phyloP scores from a whole-genome alignment of 306 rosid species.

The Rosa chinensis region DNA sequence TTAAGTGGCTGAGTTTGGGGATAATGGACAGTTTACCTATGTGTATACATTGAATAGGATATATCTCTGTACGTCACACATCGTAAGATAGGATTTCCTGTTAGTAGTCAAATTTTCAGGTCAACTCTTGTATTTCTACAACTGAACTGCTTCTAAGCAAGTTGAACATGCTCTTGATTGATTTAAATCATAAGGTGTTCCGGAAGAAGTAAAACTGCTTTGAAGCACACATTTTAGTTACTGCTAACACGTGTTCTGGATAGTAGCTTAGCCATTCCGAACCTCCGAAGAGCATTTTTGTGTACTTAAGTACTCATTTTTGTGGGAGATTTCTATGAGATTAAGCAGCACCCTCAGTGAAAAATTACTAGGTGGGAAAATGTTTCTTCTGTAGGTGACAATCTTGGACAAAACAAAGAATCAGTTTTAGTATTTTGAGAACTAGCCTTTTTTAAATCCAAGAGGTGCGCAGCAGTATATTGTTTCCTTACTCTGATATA shows the following conservation, averaged over 20 bases:
- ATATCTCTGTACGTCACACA: not conserved
- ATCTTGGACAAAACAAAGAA: not conserved
- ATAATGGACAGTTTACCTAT: not conserved
- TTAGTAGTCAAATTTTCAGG: conserved; percentile 8
- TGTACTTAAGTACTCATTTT: not conserved
- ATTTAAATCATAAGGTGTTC: not conserved
- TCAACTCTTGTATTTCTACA: not conserved
- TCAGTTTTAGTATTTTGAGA: not conserved
- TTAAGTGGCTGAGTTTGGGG: not conserved
- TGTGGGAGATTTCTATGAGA: not conserved
- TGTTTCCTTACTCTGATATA: not conserved
- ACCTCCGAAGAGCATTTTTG: not conserved
- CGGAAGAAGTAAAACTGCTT: not conserved
- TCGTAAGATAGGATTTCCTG: not conserved
- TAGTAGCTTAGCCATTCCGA: not conserved
- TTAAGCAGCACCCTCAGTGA: not conserved
- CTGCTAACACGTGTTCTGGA: not conserved
- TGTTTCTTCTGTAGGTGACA: not conserved
- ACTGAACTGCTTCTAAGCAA: not conserved
- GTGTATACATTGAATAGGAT: not conserved
- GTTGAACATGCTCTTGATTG: not conserved
- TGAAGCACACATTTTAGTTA: not conserved
- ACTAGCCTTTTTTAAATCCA: not conserved
- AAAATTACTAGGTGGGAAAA: not conserved
- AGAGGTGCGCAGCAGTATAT: not conserved